Base-by-base conservation (phyloP, 2,329 filamentous ascomycete species). In the Falciphora oryzae region DNA sequence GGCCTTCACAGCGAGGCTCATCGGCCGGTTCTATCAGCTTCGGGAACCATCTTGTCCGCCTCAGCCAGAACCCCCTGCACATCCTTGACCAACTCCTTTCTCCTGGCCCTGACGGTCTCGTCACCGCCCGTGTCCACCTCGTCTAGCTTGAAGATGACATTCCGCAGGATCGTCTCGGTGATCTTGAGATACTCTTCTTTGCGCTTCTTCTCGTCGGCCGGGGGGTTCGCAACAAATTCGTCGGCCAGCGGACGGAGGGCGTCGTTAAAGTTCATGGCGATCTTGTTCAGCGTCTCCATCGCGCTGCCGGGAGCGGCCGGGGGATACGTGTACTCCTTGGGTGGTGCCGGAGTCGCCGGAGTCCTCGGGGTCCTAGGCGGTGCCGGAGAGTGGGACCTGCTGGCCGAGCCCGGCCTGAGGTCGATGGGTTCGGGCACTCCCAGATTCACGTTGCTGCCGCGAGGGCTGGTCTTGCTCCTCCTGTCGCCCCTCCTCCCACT, bases 81-180 rank as follows among this genome's bases (percentile, higher is more conserved):
- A 68, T 89, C 83, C 70, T 81, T 85, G n/a, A 94, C 89, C 62
- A 93, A 75, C 65, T 88, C 89, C 78, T 90, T 93, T 71, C 91
- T 80, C 73, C 80, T 84, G 16, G 81, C 76, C 67, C 90, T 81
- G 31, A 89, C 86, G 16, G 88, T 86, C 13, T 79, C 74, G 68
- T 91, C 85, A 6, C 89, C 90, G 61, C 89, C 88, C 0, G 88
- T 88, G 69, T 94, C 90, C 3, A 94, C 85, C 28, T 83, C 87
- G 73, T 95, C 91, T 56, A 92, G 75, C 77, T 93, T 94, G 68
- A 95, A 77, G 53, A 94, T 72, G 2, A 93, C 85, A 70, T 93
- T 89, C 67, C 89, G 86, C 80, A 95, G 80, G 56, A 93, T 83
- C 5, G 88, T 91, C 79, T 95, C 91, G 4, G 86, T 88, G 25